Evolutionary conservation across 2,329 filamentous ascomycete species (phyloP).

Genomic region (Eutypella sp.): DNA sequence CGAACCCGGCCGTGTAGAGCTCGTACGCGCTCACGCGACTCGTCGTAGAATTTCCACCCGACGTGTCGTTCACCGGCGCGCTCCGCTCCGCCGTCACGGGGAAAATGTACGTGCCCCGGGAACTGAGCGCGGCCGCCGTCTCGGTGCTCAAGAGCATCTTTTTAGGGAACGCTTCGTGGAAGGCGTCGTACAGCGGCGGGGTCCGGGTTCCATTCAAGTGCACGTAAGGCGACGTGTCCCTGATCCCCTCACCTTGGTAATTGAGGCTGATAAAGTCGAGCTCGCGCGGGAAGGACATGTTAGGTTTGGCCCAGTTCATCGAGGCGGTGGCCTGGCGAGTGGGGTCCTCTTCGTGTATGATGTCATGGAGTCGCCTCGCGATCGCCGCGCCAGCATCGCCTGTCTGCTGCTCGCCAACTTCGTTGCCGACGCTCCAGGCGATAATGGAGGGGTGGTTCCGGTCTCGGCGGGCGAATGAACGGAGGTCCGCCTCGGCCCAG

Average conservation of each 20-base stretch:
- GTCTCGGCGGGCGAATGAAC: slow-evolving; percentile 47
- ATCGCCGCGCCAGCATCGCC: slow-evolving; percentile 26
- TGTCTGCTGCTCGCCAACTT: slow-evolving; percentile 41
- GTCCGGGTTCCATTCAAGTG: slow-evolving; percentile 30
- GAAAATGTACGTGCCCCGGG: slow-evolving; percentile 47
- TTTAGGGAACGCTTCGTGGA: slow-evolving; percentile 38
- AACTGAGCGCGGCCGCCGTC: slow-evolving; percentile 39
- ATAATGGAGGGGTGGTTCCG: slow-evolving; percentile 50
- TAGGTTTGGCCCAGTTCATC: slow-evolving; percentile 40
- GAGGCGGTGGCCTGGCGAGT: slow-evolving; percentile 38
- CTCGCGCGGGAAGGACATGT: slow-evolving; percentile 31
- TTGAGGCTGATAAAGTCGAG: slow-evolving; percentile 46
- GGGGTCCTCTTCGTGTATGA: slow-evolving; percentile 39
- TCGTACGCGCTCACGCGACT: slow-evolving; percentile 45
- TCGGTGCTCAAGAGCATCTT: slow-evolving; percentile 42
- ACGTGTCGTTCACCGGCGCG: slow-evolving; percentile 30
- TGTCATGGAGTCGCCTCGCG: slow-evolving; percentile 32
- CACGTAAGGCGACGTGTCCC: slow-evolving; percentile 26
- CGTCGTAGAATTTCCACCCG: slow-evolving; percentile 32
- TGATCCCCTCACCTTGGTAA: slow-evolving; percentile 46
- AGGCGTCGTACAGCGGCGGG: slow-evolving; percentile 31
- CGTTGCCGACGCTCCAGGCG: slow-evolving; percentile 45
- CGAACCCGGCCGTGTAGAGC: slow-evolving; percentile 42
- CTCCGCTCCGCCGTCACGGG: slow-evolving; percentile 38
- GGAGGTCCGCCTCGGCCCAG: slow-evolving; percentile 49